phyloP scores from a whole-genome alignment of 306 rosid species.

The Arachis stenosperma region DNA sequence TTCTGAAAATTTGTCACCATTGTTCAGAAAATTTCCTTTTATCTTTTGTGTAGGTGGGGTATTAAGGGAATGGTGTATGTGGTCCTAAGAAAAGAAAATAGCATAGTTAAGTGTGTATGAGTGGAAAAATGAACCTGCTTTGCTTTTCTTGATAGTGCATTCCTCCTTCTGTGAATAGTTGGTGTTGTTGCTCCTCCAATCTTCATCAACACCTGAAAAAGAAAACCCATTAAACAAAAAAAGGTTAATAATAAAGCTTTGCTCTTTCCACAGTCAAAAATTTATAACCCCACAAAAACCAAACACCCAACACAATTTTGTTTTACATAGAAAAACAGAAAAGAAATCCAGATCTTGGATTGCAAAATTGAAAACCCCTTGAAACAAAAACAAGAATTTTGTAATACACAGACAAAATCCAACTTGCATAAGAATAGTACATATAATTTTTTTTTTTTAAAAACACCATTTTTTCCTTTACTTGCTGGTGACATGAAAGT shows the following conservation, averaged over 20 bases:
- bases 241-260: constrained; percentile 51
- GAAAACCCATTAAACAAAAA: constrained; percentile 56
- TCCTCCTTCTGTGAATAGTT: constrained; percentile 73
- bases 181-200: constrained; percentile 77
- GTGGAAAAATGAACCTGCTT: constrained; percentile 67
- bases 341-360: constrained; percentile 63
- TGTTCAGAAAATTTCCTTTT: constrained; percentile 34
- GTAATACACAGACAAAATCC: constrained; percentile 21
- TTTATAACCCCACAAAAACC: constrained; percentile 44
- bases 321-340: constrained; percentile 41
- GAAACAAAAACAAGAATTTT: constrained; percentile 31
- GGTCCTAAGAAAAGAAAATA: constrained; percentile 59
- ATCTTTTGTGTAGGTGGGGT: constrained; percentile 45
- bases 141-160: constrained; percentile 89
- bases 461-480: constrained; percentile 13
- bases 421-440: constrained; percentile 29
- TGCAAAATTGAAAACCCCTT: constrained; percentile 38
- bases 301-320: background rate
- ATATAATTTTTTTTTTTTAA: background rate
- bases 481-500: constrained; percentile 12
- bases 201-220: constrained; percentile 92
- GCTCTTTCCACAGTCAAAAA: constrained; percentile 59
- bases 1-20: constrained; percentile 41
- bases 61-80: constrained; percentile 45
- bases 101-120: constrained; percentile 45